Conservation (phyloP, 2,329 filamentous ascomycete genomes). For the Juglanconis sp. region DNA sequence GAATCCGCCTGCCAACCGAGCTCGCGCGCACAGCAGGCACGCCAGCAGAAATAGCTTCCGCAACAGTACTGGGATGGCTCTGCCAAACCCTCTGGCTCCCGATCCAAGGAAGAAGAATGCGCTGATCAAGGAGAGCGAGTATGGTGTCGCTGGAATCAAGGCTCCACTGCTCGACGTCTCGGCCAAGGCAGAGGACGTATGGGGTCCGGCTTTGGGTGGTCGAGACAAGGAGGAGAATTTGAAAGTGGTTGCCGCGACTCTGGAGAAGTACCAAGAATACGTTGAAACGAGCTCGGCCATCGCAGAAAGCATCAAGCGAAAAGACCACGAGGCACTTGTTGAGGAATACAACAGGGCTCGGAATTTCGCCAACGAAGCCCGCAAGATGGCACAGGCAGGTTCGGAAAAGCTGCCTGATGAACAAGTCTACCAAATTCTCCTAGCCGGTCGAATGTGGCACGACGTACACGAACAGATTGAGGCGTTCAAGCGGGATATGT, state of each 20-base stretch:
- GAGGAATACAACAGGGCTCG: slow-evolving; percentile 85
- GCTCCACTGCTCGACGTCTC: slow-evolving; percentile 82
- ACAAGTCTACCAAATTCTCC: slow-evolving; percentile 80
- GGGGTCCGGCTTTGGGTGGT: slow-evolving; percentile 90
- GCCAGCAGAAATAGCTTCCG: slow-evolving; percentile 66
- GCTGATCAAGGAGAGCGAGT: slow-evolving; percentile 87
- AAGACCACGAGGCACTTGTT: slow-evolving; percentile 83
- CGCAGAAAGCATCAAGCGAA: slow-evolving; percentile 81
- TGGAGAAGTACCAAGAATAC: slow-evolving; percentile 77
- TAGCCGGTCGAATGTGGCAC: slow-evolving; percentile 91
- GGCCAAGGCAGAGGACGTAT: slow-evolving; percentile 93
- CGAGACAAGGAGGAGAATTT: slow-evolving; percentile 87
- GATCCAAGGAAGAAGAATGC: slow-evolving; percentile 81
- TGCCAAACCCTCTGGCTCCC: slow-evolving; percentile 36
- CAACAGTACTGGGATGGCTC: slow-evolving; percentile 38
- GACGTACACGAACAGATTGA: slow-evolving; percentile 88
- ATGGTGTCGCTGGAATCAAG: slow-evolving; percentile 85
- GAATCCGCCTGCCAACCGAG: slow-evolving; percentile 32
- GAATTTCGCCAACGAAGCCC: slow-evolving; percentile 75
- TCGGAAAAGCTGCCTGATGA: slow-evolving; percentile 63
- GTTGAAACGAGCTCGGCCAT: slow-evolving; percentile 78
- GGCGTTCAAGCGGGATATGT: slow-evolving; percentile 82
- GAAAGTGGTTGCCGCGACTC: slow-evolving; percentile 69
- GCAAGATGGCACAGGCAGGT: slow-evolving; percentile 59
- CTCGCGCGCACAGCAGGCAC: slow-evolving; percentile 59